Conservation (phyloP, 163 green algal genomes). For the Prototheca cutis region DNA sequence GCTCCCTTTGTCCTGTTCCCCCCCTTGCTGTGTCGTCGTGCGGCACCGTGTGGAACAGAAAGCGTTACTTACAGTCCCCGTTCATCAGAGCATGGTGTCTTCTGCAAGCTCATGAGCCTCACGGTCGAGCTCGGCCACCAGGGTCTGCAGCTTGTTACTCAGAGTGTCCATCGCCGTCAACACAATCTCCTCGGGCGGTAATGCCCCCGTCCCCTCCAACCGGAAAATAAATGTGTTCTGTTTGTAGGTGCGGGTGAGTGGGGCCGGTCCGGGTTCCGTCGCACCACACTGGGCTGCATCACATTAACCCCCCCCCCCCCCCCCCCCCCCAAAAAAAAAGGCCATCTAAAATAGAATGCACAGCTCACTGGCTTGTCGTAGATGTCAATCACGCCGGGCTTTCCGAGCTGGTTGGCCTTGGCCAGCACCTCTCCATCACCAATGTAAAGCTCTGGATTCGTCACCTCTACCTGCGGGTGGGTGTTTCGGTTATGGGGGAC, state of each 20-base stretch:
- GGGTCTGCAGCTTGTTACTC: constrained; percentile 29
- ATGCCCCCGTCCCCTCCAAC: constrained; percentile 85
- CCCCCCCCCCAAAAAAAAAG: no score
- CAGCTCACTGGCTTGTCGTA: constrained; percentile 9
- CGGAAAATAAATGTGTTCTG: constrained; percentile 90
- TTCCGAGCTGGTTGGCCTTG: constrained; percentile 74
- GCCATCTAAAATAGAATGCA: no score
- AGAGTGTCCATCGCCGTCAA: constrained; percentile 40
- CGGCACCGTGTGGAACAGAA: background rate
- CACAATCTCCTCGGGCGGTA: constrained; percentile 58
- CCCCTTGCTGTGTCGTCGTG: background rate
- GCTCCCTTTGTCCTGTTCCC: no score
- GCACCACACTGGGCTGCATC: no score
- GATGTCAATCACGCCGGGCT: constrained; percentile 65
- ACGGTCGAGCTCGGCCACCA: constrained; percentile 14
- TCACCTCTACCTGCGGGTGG: constrained; percentile 51
- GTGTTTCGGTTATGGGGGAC: constrained; percentile 1
- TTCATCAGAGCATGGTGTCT: background rate
- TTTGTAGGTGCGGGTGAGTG: no score
- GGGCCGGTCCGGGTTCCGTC: no score
- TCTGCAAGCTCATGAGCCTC: background rate
- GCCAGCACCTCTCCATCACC: constrained; percentile 74
- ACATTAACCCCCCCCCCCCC: no score
- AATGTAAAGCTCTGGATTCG: constrained; percentile 58
- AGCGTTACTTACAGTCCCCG: background rate